Evolutionary conservation across 75 land plant species (phyloP), one percentile per base, ranked within the genome.

Genomic region (Pseudotsuga menziesii): DNA sequence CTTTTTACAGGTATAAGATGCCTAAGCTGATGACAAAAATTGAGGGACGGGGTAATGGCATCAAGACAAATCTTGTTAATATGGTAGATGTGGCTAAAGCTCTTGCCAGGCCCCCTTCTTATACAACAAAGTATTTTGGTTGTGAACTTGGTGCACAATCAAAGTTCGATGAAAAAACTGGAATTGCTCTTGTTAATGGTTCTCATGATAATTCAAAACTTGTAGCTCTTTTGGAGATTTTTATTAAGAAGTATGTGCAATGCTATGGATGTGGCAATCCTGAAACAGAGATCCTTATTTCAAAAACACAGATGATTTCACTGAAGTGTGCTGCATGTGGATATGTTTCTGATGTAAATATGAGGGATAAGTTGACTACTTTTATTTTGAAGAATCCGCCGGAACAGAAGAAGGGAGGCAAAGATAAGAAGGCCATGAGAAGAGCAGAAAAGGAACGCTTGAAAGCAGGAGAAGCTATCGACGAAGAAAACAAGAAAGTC

Each of bases 21-120:
- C 99, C 99, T 5, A 87, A 75, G 73, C 87, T 97, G 90, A 81
- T 92, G 22, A 97, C 99, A 27, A 97, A 97, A 78, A 92, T 97
- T 66, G 99, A 97, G 78, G 99, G 99, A 22, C 89, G 99, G 15
- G 99, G 99, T 4, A 97, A 97, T 85, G 99, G 99, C 72, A 94
- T 97, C 80, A 97, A 94, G 79, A 97, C 99, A 58, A 97, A 97
- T 76, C 71, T 97, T 15, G 98, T 94, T n/a, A 97, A 97, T 84
- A 97, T 94, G 98, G 99, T 97, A 32, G 99, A 97, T 19, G 94
- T 97, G 71, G 99, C 99, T 6, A 97, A 97, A 81, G 99, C 99
- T 8, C 83, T 97, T 75, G 95, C 90, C 9, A 83, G 99, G 76
- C 99, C 95, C 78, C 89, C 99, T 11, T 73, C 98, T 55, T 97